A percentile compares a stretch with the other conserved stretches of the same genome.
Evolutionary conservation across 2,329 filamentous ascomycete genomes (phyloP).

Genomic region (Cryphonectria nitschkei): DNA sequence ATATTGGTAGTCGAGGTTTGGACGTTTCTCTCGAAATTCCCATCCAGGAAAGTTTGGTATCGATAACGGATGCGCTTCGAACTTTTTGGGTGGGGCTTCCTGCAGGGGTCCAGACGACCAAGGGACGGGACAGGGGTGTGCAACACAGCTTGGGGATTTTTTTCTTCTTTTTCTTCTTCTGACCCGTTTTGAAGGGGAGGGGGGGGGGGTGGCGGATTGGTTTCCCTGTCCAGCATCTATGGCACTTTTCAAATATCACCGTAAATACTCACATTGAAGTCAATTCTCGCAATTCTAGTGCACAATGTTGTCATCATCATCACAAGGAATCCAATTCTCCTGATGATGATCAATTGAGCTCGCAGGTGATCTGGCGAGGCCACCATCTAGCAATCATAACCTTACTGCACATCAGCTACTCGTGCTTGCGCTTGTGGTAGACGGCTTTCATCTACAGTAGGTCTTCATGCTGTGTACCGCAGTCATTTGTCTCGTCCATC

Average conservation of each 20-base stretch:
- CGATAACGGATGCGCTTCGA: slow-evolving; percentile 16
- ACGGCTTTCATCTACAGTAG: not conserved
- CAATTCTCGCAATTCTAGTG: not conserved
- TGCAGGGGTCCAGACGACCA: not conserved
- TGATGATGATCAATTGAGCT: not conserved
- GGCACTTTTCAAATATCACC: not conserved
- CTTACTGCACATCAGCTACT: not conserved
- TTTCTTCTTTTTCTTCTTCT: too few relatives aligned
- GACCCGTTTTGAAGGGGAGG: not conserved
- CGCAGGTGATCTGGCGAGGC: not conserved
- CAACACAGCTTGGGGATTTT: not conserved
- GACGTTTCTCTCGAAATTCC: slow-evolving; percentile 14
- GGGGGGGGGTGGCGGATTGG: not conserved
- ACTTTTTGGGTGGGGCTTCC: slow-evolving; percentile 12
- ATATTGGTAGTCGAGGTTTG: not conserved
- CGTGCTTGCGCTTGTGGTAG: not conserved
- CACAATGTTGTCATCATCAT: not conserved
- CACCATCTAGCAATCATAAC: not conserved
- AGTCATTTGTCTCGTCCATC: slow-evolving; percentile 14
- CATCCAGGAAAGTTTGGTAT: slow-evolving; percentile 20
- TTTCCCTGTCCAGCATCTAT: too few relatives aligned
- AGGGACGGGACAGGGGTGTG: slow-evolving; percentile 4
- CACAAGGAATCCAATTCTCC: not conserved
- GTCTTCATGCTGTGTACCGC: slow-evolving; percentile 1
- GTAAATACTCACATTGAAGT: not conserved